These are phyloP conservation scores for Pseudozyma thailandica DNA, from an alignment of 1,284 basidiomycete species.

Conservation along the genomic window DNA sequence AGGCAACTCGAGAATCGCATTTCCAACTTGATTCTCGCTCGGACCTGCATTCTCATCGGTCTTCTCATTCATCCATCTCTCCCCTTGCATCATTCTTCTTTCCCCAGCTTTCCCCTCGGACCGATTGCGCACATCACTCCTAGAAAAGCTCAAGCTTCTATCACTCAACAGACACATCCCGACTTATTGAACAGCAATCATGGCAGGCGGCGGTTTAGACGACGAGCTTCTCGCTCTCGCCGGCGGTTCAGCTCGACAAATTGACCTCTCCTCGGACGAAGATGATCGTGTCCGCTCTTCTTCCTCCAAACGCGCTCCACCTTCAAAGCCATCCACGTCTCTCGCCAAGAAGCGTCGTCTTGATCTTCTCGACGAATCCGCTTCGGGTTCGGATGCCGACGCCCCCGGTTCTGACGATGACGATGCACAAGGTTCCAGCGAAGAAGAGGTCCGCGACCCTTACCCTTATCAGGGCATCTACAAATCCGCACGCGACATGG, in stretches of 20 bases:
- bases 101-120: too few species aligned
- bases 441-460: constrained; percentile 3
- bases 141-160: background rate
- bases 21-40: too few species aligned
- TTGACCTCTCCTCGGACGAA: constrained; percentile 71
- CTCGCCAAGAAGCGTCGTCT: constrained; percentile 48
- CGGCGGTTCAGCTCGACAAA: constrained; percentile 73
- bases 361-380: constrained; percentile 61
- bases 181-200: constrained; percentile 8
- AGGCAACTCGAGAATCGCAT: too few species aligned
- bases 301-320: constrained; percentile 44
- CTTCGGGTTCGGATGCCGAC: constrained; percentile 28
- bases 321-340: constrained; percentile 8
- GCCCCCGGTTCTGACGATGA: constrained; percentile 20
- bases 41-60: too few species aligned
- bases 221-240: constrained; percentile 78
- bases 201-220: constrained; percentile 72
- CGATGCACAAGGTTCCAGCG: background rate
- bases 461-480: constrained; percentile 93
- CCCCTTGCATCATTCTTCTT: too few species aligned
- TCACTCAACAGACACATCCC: background rate
- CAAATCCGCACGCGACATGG: constrained; percentile 81
- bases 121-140: background rate
- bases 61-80: too few species aligned
- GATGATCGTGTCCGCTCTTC: constrained; percentile 70